These are phyloP conservation scores for Fusarium tricinctum DNA, from an alignment of 2,329 filamentous ascomycete genomes.

Conservation along the genomic window DNA sequence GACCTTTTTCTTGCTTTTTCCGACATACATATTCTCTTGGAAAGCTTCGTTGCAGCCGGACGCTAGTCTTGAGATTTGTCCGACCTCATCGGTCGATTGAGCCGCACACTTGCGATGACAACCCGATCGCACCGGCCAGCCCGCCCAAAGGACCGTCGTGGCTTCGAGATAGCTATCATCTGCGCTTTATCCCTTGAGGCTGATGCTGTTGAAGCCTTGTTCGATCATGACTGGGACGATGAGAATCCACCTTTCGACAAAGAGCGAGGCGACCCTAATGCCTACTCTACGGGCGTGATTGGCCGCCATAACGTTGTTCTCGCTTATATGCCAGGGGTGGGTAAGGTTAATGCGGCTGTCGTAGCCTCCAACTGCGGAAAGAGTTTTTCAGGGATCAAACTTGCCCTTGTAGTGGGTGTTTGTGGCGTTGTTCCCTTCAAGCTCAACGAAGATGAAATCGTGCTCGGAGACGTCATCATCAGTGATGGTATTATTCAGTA, in stretches of 20 bases:
- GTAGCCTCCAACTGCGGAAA: not conserved
- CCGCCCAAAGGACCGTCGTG: too few species aligned
- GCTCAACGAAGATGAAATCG: fast-evolving
- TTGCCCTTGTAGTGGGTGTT: not conserved
- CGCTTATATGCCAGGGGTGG: not conserved
- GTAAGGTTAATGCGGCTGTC: not conserved
- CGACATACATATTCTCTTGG: too few species aligned
- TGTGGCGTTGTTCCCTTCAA: not conserved
- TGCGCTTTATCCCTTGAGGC: too few species aligned
- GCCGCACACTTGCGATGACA: too few species aligned
- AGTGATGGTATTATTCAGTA: not conserved
- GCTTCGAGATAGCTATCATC: too few species aligned
- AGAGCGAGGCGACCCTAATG: not conserved
- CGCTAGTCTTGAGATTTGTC: too few species aligned
- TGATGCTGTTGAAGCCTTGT: too few species aligned
- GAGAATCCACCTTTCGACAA: not conserved
- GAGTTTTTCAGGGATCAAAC: not conserved
- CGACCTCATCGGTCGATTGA: too few species aligned
- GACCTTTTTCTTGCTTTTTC: too few species aligned
- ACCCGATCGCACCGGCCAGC: too few species aligned
- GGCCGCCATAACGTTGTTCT: not conserved
- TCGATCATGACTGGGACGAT: not conserved
- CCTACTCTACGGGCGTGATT: fast-evolving
- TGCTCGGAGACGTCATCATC: not conserved
- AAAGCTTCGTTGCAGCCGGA: too few species aligned